Base-by-base conservation (phyloP, 2,329 filamentous ascomycete species). In the Colletotrichum shisoi region DNA sequence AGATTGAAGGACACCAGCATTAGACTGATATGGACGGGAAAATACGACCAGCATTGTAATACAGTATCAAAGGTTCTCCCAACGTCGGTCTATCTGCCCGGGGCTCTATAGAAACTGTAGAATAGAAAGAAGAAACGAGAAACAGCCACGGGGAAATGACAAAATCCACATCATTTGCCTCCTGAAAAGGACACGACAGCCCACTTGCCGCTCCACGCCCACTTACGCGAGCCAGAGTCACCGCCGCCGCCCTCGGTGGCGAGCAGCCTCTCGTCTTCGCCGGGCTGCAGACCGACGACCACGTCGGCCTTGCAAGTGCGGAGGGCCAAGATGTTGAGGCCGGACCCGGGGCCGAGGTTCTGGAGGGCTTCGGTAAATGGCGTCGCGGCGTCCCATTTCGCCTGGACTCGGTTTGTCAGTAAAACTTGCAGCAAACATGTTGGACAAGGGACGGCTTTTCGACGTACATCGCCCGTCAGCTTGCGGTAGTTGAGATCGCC, bases 401-500 rank as follows among this genome's bases (percentile, higher is more conserved):
- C 89, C 90, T 92, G 69, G 39, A 37, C 6, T 21, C 1, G 27
- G 27, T 9, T 3, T 31, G 62, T 61, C 9, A 66, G 62, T 31
- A 21, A 39, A n/a, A 15, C 24, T 37, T 19, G 13, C n/a, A n/a
- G 11, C 4, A 11, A 13, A 17, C 15, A 3, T 2, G 4, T 11
- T 2, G 2, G 17, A 8, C 3, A 12, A 1, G 5, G 12, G 27
- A 19, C 44, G 21, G 82, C 90, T 82, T 3, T 34, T 34, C 31
- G 7, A 34, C 31, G 31, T 80, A 94, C 93, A 83, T 99, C 95
- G 56, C 88, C 91, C 37, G 91, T 93, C 71, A 99, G 79, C 79
- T 99, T 99, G 69, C 95, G 85, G 79, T 98, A 99, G 80, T 99
- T 99, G 72, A 99, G 77, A 76, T 99, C 95, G 3, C 95, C 95